phyloP scores from a whole-genome alignment of 371 early-diverging fungal genomes.

The Circinella umbellata region DNA sequence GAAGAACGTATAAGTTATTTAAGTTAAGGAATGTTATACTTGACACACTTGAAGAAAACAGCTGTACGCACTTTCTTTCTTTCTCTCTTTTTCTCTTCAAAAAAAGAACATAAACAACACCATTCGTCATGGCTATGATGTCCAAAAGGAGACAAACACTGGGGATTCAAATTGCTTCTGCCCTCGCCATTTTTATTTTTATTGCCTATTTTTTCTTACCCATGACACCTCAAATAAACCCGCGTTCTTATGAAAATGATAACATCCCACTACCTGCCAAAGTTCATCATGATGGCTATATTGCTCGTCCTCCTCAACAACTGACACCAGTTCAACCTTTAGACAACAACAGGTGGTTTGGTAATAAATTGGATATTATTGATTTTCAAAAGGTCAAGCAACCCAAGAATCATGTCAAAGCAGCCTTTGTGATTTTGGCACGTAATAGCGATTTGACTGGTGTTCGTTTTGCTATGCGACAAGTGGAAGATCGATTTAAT shows the following conservation, averaged over 20 bases:
- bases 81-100: too few species aligned
- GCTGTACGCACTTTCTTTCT: too few species aligned
- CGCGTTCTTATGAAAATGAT: neutral
- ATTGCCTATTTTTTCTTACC: slow-evolving; percentile 24
- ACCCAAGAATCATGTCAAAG: slow-evolving; percentile 36
- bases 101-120: too few species aligned
- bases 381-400: neutral
- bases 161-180: slow-evolving; percentile 25
- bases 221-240: neutral
- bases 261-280: too few species aligned
- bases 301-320: too few species aligned
- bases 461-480: slow-evolving; percentile 67
- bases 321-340: too few species aligned
- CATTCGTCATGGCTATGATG: slow-evolving; percentile 13
- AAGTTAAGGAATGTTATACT: too few species aligned
- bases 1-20: too few species aligned
- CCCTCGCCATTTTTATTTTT: slow-evolving; percentile 20
- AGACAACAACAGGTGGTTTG: neutral
- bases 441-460: slow-evolving; percentile 80
- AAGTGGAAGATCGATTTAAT: slow-evolving; percentile 89
- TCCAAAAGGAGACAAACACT: slow-evolving; percentile 33
- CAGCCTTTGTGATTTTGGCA: slow-evolving; percentile 68
- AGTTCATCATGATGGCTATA: too few species aligned
- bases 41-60: too few species aligned
- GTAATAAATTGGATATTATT: neutral